A percentile compares a stretch with the other conserved stretches of the same genome.
These are phyloP conservation scores for Raffaelea albimanens DNA, from an alignment of 2,329 filamentous ascomycete genomes.

Conservation along the genomic window DNA sequence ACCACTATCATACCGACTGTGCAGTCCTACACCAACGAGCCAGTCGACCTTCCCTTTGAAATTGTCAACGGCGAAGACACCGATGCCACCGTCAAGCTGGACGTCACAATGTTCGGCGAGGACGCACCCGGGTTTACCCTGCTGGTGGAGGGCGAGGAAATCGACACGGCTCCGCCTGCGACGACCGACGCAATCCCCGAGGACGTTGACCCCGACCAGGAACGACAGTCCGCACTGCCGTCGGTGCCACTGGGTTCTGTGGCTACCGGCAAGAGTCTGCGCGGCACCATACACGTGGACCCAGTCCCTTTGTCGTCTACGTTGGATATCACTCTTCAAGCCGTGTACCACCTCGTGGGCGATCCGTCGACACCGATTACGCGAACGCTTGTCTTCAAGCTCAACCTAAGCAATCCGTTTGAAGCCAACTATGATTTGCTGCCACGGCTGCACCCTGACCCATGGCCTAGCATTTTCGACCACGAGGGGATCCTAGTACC, in stretches of 20 bases:
- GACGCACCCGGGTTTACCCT: conserved; percentile 37
- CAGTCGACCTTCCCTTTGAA: conserved; percentile 57
- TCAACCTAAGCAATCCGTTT: conserved; percentile 74
- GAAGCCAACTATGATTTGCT: conserved; percentile 85
- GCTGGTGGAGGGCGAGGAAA: conserved; percentile 12
- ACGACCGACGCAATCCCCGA: not conserved
- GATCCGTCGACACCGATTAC: conserved; percentile 74
- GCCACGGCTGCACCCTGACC: conserved; percentile 64
- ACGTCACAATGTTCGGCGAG: conserved; percentile 57
- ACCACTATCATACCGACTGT: not conserved
- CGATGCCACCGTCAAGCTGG: conserved; percentile 61
- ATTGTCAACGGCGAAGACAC: conserved; percentile 78
- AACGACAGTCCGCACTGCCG: conserved; percentile 28
- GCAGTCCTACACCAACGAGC: conserved; percentile 81
- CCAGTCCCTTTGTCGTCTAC: conserved; percentile 40
- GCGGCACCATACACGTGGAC: conserved; percentile 37
- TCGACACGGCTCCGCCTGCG: conserved; percentile 12
- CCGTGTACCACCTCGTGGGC: conserved; percentile 68
- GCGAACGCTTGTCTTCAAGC: conserved; percentile 58
- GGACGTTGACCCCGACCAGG: conserved; percentile 16
- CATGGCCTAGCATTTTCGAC: conserved; percentile 84
- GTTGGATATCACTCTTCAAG: conserved; percentile 62
- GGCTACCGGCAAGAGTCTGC: conserved; percentile 30
- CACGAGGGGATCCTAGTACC: conserved; percentile 38
- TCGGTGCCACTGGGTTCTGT: conserved; percentile 39